Evolutionary conservation across 2,329 filamentous ascomycete genomes (phyloP), one percentile per base, ranked within the genome.

Genomic region (Colletotrichum sp.): DNA sequence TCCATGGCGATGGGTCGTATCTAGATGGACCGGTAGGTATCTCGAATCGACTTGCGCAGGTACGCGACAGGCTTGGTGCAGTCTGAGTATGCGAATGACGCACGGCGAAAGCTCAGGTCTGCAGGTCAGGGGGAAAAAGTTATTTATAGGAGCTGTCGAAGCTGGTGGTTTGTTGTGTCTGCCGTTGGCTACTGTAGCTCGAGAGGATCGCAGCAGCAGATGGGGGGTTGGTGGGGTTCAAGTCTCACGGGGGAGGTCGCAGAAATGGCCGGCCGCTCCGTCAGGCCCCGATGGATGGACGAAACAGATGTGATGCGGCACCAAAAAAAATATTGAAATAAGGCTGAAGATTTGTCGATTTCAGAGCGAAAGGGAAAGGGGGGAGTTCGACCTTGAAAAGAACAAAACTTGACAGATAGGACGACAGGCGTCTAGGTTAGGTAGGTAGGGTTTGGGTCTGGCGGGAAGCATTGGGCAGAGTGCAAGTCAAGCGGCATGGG

Each of bases 1-100:
- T 89, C 87, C 85, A 90, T 90, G 73, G 36, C 66, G 76, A 81
- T 85, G 86, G 81, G 79, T 84, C 71, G 73, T 69, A 36, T 65
- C 57, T 69, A 60, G 57, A 28, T 32, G 36, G 70, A 34, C 59
- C 60, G 80, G 69, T 70, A 67, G 80, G 69, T 70, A 66, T 71
- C 62, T 65, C 76, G 73, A 77, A 39, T 36, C 52, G 55, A 64
- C 69, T 76, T 77, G 74, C 76, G 78, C 76, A 78, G 75, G 79
- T 78, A 80, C 72, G 77, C 78, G 78, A 67, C 63, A 65, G 69
- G 65, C 64, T 67, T 36, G 60, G 59, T 76, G 72, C 68, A 73
- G 69, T 63, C 57, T 26, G 39, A 57, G 36, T 44, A 68, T 55
- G 67, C 69, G 55, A 75, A 76, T 70, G 64, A 72, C 69, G 76